These are phyloP conservation scores for Babesia bovis DNA, from an alignment of 169 alveolate species.

Conservation along the genomic window DNA sequence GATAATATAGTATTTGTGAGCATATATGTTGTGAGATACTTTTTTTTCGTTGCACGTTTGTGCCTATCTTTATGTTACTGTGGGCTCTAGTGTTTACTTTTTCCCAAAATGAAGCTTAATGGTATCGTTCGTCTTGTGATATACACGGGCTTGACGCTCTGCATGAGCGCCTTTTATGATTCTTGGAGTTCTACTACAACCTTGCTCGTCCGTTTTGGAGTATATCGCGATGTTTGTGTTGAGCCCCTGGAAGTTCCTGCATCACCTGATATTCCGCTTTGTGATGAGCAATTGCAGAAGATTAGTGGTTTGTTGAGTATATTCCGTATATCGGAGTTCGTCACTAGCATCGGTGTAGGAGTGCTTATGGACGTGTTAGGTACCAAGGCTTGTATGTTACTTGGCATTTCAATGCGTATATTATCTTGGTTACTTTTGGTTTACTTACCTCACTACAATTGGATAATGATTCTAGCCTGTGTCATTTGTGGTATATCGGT, in stretches of 20 bases:
- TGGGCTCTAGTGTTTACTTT: not conserved
- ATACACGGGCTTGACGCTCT: conserved; percentile 7
- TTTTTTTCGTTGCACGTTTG: not conserved
- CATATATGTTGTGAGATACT: too few relatives aligned
- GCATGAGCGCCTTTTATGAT: conserved; percentile 52
- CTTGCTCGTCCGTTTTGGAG: conserved; percentile 49
- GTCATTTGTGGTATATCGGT: conserved; percentile 40
- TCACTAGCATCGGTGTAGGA: conserved; percentile 57
- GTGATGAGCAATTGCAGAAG: conserved; percentile 41
- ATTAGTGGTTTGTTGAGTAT: conserved; percentile 46
- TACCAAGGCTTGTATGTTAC: conserved; percentile 33
- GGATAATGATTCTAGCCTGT: conserved; percentile 47
- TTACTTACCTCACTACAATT: not conserved
- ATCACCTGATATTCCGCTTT: conserved; percentile 7
- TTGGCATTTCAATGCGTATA: conserved; percentile 32
- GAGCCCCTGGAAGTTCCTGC: not conserved
- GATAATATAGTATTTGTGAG: too few relatives aligned
- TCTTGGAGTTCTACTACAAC: conserved; percentile 63
- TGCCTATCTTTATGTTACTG: not conserved
- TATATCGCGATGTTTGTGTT: conserved; percentile 26
- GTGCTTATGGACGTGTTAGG: conserved; percentile 59
- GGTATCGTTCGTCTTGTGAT: conserved; percentile 21
- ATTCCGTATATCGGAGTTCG: conserved; percentile 60
- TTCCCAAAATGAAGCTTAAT: conserved; percentile 30
- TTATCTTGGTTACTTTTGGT: conserved; percentile 48